Conservation (phyloP, 495 filamentous ascomycete genomes). For the Aspergillus wentii region DNA sequence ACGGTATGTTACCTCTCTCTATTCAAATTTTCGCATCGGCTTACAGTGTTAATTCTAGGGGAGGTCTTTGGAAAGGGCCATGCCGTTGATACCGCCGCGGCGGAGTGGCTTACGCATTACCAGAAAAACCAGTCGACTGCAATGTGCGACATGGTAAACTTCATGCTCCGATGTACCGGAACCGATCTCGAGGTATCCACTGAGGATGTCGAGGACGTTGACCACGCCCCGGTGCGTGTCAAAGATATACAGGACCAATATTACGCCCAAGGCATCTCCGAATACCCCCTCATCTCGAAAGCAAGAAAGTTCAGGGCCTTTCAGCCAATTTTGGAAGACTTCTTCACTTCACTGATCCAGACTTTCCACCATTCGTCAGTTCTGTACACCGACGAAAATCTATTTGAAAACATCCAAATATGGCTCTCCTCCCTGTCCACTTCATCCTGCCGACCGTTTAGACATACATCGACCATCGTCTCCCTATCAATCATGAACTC, state of each 20-base stretch:
- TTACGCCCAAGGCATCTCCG: constrained; percentile 70
- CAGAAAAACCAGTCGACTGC: constrained; percentile 59
- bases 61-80: constrained; percentile 75
- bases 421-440: constrained; percentile 89
- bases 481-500: constrained; percentile 68
- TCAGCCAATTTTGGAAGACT: constrained; percentile 66
- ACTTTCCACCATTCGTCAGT: constrained; percentile 69
- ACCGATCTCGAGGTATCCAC: constrained; percentile 67
- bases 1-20: constrained; percentile 50
- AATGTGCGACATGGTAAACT: constrained; percentile 81
- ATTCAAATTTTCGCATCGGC: constrained; percentile 2
- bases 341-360: constrained; percentile 68
- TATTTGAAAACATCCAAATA: constrained; percentile 78
- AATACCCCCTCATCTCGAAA: constrained; percentile 90
- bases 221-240: constrained; percentile 65
- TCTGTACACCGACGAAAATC: constrained; percentile 65
- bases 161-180: constrained; percentile 77
- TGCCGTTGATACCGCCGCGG: constrained; percentile 67
- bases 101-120: constrained; percentile 74
- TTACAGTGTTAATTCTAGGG: constrained; percentile 41
- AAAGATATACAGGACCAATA: constrained; percentile 77
- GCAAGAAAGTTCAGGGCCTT: constrained; percentile 67
- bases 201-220: constrained; percentile 81
- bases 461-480: constrained; percentile 85
- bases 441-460: constrained; percentile 75